phyloP scores from a whole-genome alignment of 306 rosid species.

The Acmispon strigosus region DNA sequence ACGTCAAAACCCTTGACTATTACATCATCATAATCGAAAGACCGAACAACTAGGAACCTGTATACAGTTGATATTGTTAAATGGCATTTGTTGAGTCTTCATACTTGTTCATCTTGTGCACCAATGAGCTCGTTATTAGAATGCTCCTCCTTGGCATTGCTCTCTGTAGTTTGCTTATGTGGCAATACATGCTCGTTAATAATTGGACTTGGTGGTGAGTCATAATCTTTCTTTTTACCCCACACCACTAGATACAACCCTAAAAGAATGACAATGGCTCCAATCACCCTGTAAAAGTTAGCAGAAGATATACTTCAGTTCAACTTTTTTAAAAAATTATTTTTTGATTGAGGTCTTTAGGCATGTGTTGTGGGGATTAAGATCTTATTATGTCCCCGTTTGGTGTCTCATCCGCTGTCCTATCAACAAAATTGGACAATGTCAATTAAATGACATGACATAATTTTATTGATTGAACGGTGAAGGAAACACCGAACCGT shows the following conservation, averaged over 20 bases:
- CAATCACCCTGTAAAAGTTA: slow-evolving; percentile 52
- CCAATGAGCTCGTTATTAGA: slow-evolving; percentile 23
- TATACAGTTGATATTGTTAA: slow-evolving; percentile 1
- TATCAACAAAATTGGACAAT: too few relatives aligned
- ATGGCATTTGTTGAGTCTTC: background rate
- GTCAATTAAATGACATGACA: too few relatives aligned
- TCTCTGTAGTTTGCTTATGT: slow-evolving; percentile 20
- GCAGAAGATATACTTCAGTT: background rate
- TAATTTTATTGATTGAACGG: too few relatives aligned
- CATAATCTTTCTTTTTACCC: slow-evolving; percentile 77
- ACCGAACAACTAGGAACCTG: slow-evolving; percentile 7
- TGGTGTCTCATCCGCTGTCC: too few relatives aligned
- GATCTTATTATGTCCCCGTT: too few relatives aligned
- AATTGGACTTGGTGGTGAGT: slow-evolving; percentile 11
- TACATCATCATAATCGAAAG: slow-evolving; percentile 10
- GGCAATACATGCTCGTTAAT: slow-evolving; percentile 26
- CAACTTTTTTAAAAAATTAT: background rate
- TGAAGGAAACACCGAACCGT: too few relatives aligned
- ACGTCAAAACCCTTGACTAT: slow-evolving; percentile 1
- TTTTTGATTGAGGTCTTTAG: background rate
- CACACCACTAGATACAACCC: slow-evolving; percentile 83
- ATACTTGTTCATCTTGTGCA: slow-evolving; percentile 18
- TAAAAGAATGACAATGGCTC: slow-evolving; percentile 54
- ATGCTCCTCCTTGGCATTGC: slow-evolving; percentile 19
- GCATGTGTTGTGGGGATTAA: background rate